Evolutionary conservation across 2,329 filamentous ascomycete species (phyloP).

Genomic region (Juglanconis oblonga): DNA sequence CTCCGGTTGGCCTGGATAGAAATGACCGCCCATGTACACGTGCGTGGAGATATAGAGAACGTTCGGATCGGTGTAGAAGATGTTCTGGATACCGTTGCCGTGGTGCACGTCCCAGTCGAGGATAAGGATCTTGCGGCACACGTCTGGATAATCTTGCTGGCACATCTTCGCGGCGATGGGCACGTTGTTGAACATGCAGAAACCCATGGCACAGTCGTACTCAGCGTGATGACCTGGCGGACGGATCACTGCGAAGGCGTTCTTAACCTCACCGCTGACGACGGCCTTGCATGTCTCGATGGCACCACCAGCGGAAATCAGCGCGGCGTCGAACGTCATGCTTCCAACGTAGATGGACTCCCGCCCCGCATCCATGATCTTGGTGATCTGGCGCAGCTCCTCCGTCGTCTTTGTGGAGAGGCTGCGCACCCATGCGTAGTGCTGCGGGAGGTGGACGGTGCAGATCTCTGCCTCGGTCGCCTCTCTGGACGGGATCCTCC

Average conservation of each 20-base stretch:
- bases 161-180: constrained; percentile 88
- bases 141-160: constrained; percentile 74
- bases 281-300: constrained; percentile 97
- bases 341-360: constrained; percentile 82
- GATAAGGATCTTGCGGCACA: constrained; percentile 85
- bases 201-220: constrained; percentile 80
- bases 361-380: constrained; percentile 57
- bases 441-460: constrained; percentile 71
- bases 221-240: constrained; percentile 96
- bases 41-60: constrained; percentile 95
- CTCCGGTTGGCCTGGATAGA: constrained; percentile 73
- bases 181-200: constrained; percentile 98
- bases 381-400: constrained; percentile 67
- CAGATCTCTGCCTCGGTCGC: constrained; percentile 79
- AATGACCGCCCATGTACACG: constrained; percentile 77
- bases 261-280: constrained; percentile 78
- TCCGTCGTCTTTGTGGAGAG: constrained; percentile 53
- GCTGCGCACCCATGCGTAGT: constrained; percentile 73
- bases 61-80: constrained; percentile 92
- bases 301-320: constrained; percentile 84
- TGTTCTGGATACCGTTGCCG: constrained; percentile 93
- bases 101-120: constrained; percentile 85
- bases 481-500: constrained; percentile 73
- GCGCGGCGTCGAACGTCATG: constrained; percentile 75
- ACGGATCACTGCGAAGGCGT: constrained; percentile 91